Evolutionary conservation across 2,329 filamentous ascomycete species (phyloP).

Genomic region (Daldinia eschscholtzii): DNA sequence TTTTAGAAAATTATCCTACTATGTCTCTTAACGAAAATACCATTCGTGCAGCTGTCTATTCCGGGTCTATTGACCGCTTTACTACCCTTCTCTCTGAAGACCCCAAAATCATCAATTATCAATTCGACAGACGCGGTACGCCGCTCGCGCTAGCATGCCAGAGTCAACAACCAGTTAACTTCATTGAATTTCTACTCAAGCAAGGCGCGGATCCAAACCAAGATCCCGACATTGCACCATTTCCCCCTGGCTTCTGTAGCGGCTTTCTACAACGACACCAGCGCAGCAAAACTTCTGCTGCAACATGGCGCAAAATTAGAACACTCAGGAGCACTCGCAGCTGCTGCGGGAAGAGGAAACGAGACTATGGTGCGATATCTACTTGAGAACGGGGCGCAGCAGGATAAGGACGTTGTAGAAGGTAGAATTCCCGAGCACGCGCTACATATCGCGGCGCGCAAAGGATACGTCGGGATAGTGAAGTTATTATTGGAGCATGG

Average conservation of each 20-base stretch:
- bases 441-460: neutral
- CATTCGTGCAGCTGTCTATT: slow-evolving; percentile 13
- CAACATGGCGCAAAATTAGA: slow-evolving; percentile 2
- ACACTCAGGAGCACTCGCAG: neutral
- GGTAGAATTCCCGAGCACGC: neutral
- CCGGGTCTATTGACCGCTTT: slow-evolving; percentile 10
- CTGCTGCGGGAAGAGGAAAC: slow-evolving; percentile 3
- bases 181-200: slow-evolving; percentile 11
- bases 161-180: slow-evolving; percentile 5
- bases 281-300: neutral
- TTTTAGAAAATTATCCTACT: neutral
- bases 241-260: slow-evolving; percentile 12
- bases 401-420: slow-evolving; percentile 1
- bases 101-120: slow-evolving; percentile 10
- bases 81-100: slow-evolving; percentile 13
- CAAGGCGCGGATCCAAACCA: slow-evolving; percentile 13
- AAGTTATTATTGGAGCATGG: neutral
- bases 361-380: slow-evolving; percentile 5
- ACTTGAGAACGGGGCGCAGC: neutral
- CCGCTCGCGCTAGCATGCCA: slow-evolving; percentile 12
- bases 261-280: slow-evolving; percentile 4
- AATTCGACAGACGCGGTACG: slow-evolving; percentile 16
- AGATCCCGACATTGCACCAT: slow-evolving; percentile 11
- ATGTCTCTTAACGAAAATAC: slow-evolving; percentile 9
- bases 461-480: neutral